phyloP scores from a whole-genome alignment of 352 stramenopile genomes.

The Aphanomyces euteiches region DNA sequence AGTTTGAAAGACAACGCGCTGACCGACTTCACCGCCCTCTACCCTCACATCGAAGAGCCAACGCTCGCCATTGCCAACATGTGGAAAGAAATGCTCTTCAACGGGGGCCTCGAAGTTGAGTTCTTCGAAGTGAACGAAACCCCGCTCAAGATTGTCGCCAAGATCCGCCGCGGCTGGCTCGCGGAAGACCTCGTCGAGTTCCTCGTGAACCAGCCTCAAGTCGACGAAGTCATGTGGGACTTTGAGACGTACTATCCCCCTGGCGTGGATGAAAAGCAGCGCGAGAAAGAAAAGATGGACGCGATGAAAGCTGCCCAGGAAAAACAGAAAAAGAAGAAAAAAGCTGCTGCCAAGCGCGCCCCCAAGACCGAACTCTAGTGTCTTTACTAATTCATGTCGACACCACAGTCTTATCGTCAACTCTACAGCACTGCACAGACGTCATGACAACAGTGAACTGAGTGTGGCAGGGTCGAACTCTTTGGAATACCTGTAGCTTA shows the following conservation, averaged over 20 bases:
- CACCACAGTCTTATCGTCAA: too few relatives aligned
- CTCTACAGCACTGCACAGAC: too few relatives aligned
- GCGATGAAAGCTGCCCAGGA: slow-evolving; percentile 18
- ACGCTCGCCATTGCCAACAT: slow-evolving; percentile 27
- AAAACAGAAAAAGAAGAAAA: slow-evolving; percentile 26
- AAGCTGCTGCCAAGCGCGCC: slow-evolving; percentile 1
- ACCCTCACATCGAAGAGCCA: slow-evolving; percentile 18
- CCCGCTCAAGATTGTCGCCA: slow-evolving; percentile 27
- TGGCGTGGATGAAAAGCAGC: slow-evolving; percentile 18
- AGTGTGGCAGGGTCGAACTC: too few relatives aligned
- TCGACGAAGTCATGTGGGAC: slow-evolving; percentile 29
- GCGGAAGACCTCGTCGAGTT: slow-evolving; percentile 30
- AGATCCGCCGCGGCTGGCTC: slow-evolving; percentile 26
- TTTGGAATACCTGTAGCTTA: background rate
- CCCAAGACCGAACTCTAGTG: slow-evolving; percentile 18
- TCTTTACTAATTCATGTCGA: background rate
- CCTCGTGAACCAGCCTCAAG: slow-evolving; percentile 29
- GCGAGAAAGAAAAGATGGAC: slow-evolving; percentile 27
- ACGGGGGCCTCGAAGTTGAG: slow-evolving; percentile 26
- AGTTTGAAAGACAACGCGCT: slow-evolving; percentile 23
- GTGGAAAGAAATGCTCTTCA: slow-evolving; percentile 31
- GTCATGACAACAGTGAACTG: too few relatives aligned
- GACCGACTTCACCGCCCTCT: background rate
- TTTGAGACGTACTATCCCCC: slow-evolving; percentile 30
- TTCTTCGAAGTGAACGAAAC: slow-evolving; percentile 31